A percentile compares a stretch with the other conserved stretches of the same genome.
These are phyloP conservation scores for Umbelopsis isabellina DNA, from an alignment of 192 early-diverging fungal genomes.

Conservation along the genomic window DNA sequence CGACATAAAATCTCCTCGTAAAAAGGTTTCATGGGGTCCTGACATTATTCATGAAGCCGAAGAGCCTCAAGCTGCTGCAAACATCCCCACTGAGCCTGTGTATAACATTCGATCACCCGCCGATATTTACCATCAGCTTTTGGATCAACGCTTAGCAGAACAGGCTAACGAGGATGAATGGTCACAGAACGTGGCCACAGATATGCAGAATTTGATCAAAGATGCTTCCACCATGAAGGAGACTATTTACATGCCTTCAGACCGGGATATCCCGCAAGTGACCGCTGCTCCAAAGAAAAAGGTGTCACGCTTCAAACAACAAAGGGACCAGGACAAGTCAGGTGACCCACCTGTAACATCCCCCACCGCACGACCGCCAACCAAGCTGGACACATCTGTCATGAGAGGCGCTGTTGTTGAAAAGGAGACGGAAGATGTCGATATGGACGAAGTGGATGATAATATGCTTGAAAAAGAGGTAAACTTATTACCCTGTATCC, in stretches of 20 bases:
- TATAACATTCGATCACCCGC: conserved; percentile 28
- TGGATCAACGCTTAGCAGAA: conserved; percentile 10
- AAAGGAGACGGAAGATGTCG: conserved; percentile 45
- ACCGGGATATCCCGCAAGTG: conserved; percentile 24
- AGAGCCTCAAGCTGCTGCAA: not conserved
- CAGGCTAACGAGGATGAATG: not conserved
- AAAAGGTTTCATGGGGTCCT: conserved; percentile 9
- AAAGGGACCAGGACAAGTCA: conserved; percentile 22
- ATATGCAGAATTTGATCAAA: not conserved
- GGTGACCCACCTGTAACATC: not conserved
- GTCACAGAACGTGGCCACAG: not conserved
- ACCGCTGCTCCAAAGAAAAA: conserved; percentile 26
- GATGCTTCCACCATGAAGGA: conserved; percentile 24
- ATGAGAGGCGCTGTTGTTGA: conserved; percentile 54
- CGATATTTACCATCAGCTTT: conserved; percentile 36
- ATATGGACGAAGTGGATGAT: conserved; percentile 51
- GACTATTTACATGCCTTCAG: conserved; percentile 28
- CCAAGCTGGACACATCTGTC: conserved; percentile 41
- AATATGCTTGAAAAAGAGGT: conserved; percentile 56
- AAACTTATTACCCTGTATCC: not conserved
- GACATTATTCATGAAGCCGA: not conserved
- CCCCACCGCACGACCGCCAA: not conserved
- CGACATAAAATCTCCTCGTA: not conserved
- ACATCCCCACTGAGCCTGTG: not conserved
- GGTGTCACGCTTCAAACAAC: conserved; percentile 34